Conservation (phyloP, 208 protist species). For the Leishmania mexicana region DNA sequence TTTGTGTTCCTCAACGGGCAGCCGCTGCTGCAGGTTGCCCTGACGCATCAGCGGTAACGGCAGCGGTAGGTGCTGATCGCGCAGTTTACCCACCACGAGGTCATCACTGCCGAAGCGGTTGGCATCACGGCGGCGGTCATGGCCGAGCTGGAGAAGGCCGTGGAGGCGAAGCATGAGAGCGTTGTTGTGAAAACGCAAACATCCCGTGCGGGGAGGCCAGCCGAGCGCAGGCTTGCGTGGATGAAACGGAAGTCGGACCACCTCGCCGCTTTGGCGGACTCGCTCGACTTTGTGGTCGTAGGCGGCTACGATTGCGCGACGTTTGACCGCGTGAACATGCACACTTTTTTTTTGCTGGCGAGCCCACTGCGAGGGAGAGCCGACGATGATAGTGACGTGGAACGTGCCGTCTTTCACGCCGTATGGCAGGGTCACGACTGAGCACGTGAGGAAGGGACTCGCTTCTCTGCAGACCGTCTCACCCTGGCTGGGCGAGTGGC, state of each 20-base stretch:
- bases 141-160: slow-evolving; percentile 27
- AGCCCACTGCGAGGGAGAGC: not conserved
- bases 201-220: slow-evolving; percentile 40
- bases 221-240: slow-evolving; percentile 56
- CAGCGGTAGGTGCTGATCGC: slow-evolving; percentile 25
- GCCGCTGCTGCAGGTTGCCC: slow-evolving; percentile 29
- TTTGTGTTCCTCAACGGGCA: slow-evolving; percentile 51
- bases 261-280: slow-evolving; percentile 23
- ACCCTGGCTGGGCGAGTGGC: slow-evolving; percentile 40
- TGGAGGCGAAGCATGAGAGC: slow-evolving; percentile 31
- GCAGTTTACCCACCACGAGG: slow-evolving; percentile 30
- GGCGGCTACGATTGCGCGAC: slow-evolving; percentile 56
- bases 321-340: slow-evolving; percentile 46
- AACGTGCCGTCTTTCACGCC: slow-evolving; percentile 34
- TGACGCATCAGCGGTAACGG: slow-evolving; percentile 20
- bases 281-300: not conserved
- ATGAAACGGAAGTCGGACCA: slow-evolving; percentile 77
- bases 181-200: slow-evolving; percentile 48
- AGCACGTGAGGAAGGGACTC: slow-evolving; percentile 60
- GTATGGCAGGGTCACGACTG: slow-evolving; percentile 71
- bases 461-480: slow-evolving; percentile 32
- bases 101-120: slow-evolving; percentile 33
- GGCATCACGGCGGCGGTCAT: slow-evolving; percentile 36
- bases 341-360: slow-evolving; percentile 52
- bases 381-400: slow-evolving; percentile 1